Conservation (phyloP, 805 yeast species). For the Pichia paraexigua region DNA sequence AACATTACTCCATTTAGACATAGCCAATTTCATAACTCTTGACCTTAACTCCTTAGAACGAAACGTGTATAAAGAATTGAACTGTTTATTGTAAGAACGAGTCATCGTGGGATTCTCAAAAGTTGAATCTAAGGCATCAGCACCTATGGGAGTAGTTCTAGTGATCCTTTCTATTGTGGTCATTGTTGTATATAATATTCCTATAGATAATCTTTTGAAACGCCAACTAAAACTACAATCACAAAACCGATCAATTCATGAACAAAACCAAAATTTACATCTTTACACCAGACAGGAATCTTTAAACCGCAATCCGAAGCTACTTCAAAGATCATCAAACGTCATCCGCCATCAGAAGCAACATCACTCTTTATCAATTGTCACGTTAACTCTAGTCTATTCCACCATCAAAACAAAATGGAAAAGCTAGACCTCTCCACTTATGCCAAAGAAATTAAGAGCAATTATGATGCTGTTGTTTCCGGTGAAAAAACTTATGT, state of each 20-base stretch:
- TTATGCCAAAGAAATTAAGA: slow-evolving; percentile 67
- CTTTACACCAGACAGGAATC: background rate
- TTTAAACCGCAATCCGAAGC: no score
- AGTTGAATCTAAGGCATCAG: slow-evolving; percentile 14
- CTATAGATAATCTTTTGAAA: background rate
- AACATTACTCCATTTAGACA: slow-evolving; percentile 33
- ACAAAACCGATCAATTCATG: background rate
- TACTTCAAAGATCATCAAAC: no score
- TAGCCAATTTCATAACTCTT: slow-evolving; percentile 38
- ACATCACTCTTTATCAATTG: background rate
- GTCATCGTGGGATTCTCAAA: slow-evolving; percentile 13
- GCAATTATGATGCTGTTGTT: slow-evolving; percentile 69
- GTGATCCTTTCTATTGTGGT: background rate
- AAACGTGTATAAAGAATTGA: slow-evolving; percentile 45
- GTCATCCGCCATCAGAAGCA: background rate
- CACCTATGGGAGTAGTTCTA: background rate
- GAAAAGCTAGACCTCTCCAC: slow-evolving; percentile 55
- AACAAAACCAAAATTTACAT: background rate
- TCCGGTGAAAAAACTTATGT: slow-evolving; percentile 75
- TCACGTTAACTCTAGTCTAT: background rate
- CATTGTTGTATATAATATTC: background rate
- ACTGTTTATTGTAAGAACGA: slow-evolving; percentile 48
- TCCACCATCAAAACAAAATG: slow-evolving; percentile 28
- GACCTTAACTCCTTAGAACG: slow-evolving; percentile 43
- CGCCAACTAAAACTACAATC: background rate